Percentiles rank a stretch among this genome's conserved stretches.
Evolutionary conservation across 441 rosid species (phyloP).

Genomic region (Theobroma grandiflorum): DNA sequence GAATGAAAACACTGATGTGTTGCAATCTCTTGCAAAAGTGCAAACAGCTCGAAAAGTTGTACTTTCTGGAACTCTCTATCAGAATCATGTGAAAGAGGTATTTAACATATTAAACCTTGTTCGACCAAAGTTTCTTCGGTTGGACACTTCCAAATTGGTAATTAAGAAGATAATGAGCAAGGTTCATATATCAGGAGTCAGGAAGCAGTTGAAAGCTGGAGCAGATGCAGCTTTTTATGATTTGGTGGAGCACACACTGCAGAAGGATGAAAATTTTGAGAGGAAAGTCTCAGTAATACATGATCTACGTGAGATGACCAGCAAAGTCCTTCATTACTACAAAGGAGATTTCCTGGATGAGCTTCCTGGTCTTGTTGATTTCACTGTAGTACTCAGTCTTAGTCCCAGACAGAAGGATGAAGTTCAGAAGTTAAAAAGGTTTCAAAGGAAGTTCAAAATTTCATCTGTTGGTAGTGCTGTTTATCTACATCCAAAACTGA

Average conservation of each 20-base stretch:
- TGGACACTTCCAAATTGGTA: constrained; percentile 46
- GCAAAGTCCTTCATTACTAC: constrained; percentile 77
- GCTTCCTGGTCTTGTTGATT: constrained; percentile 88
- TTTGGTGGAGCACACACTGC: constrained; percentile 72
- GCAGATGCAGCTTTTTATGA: constrained; percentile 59
- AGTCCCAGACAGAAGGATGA: constrained; percentile 59
- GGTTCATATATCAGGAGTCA: constrained; percentile 53
- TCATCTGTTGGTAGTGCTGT: constrained; percentile 42
- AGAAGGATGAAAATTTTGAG: constrained; percentile 50
- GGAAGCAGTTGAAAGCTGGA: constrained; percentile 52
- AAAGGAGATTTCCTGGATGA: constrained; percentile 87
- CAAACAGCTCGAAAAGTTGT: constrained; percentile 86
- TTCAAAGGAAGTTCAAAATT: constrained; percentile 41
- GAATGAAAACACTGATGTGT: constrained; percentile 71
- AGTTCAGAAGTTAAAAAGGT: constrained; percentile 50
- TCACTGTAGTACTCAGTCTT: constrained; percentile 70
- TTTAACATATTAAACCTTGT: constrained; percentile 85
- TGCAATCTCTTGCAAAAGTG: constrained; percentile 77
- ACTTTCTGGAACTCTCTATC: constrained; percentile 89
- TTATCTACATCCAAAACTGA: constrained; percentile 43
- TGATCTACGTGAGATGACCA: constrained; percentile 88
- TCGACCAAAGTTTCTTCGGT: constrained; percentile 77
- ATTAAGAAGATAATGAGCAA: constrained; percentile 69
- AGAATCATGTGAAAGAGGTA: constrained; percentile 87
- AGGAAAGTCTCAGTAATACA: constrained; percentile 67